Conservation (phyloP, 2,329 filamentous ascomycete genomes). For the Microcyclospora pomicola region DNA sequence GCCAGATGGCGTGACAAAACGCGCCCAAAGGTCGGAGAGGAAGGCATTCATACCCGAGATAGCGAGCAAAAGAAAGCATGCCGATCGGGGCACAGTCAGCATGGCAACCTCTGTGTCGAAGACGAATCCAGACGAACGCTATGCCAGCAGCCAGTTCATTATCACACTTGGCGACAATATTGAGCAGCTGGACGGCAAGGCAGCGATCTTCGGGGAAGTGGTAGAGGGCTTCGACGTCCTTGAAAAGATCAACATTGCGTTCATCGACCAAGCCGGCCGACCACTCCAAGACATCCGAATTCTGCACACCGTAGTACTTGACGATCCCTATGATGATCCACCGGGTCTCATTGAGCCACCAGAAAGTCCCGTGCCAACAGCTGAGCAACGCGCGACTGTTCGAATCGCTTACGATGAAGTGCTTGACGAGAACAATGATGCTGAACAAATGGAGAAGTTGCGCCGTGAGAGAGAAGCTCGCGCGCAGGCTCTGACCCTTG, state of each 20-base stretch:
- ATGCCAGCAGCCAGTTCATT: conserved; percentile 86
- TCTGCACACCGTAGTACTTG: conserved; percentile 78
- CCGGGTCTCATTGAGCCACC: conserved; percentile 61
- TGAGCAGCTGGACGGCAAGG: conserved; percentile 82
- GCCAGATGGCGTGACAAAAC: conserved; percentile 49
- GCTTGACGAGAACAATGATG: conserved; percentile 63
- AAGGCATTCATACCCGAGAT: conserved; percentile 61
- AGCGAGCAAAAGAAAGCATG: conserved; percentile 75
- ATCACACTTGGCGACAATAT: conserved; percentile 81
- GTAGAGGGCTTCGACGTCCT: conserved; percentile 91
- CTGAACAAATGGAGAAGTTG: conserved; percentile 64
- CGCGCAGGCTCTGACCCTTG: conserved; percentile 83
- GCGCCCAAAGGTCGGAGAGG: conserved; percentile 41
- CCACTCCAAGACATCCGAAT: conserved; percentile 92
- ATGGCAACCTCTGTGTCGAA: conserved; percentile 82
- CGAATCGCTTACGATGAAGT: conserved; percentile 83
- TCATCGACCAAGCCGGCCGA: conserved; percentile 71
- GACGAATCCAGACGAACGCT: conserved; percentile 62
- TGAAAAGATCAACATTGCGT: conserved; percentile 83
- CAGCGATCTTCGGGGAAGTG: conserved; percentile 88
- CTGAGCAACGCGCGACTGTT: conserved; percentile 78
- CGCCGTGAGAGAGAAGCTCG: conserved; percentile 81
- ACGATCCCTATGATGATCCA: conserved; percentile 84
- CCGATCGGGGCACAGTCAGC: conserved; percentile 81
- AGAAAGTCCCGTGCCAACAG: conserved; percentile 65